phyloP scores from a whole-genome alignment of 176 grass and related monocot genomes.

The Ensete ventricosum region DNA sequence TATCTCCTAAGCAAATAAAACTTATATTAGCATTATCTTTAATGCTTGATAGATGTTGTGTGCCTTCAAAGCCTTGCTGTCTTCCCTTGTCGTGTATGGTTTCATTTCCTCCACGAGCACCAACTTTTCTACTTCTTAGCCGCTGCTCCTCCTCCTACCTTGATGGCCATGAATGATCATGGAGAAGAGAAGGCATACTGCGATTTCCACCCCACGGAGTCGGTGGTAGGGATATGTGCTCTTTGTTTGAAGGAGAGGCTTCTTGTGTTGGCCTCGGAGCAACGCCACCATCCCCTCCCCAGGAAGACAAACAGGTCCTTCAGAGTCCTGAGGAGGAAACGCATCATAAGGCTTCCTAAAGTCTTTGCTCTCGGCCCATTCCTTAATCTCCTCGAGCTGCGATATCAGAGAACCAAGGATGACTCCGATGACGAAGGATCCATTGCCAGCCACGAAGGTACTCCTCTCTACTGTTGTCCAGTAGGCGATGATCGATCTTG shows the following conservation, averaged over 20 bases:
- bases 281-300: slow-evolving; percentile 1
- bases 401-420: background rate
- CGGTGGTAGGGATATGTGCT: slow-evolving; percentile 4
- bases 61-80: too few relatives aligned
- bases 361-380: slow-evolving; percentile 14
- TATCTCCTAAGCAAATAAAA: too few relatives aligned
- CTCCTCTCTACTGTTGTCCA: background rate
- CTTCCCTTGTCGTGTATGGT: too few relatives aligned
- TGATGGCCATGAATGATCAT: background rate
- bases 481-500: too few relatives aligned
- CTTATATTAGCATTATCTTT: too few relatives aligned
- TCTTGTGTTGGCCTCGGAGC: background rate
- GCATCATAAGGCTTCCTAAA: slow-evolving; percentile 8
- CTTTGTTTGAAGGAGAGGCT: slow-evolving; percentile 17
- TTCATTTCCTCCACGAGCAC: too few relatives aligned
- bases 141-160: background rate
- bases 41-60: too few relatives aligned
- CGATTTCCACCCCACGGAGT: slow-evolving; percentile 7
- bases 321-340: background rate
- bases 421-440: background rate
- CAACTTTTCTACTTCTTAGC: too few relatives aligned
- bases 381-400: background rate
- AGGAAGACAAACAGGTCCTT: background rate
- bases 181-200: background rate
- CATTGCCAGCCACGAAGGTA: background rate